Base-by-base conservation (phyloP, 148 eudicot genomes). In the Rhododendron griersonianum region DNA sequence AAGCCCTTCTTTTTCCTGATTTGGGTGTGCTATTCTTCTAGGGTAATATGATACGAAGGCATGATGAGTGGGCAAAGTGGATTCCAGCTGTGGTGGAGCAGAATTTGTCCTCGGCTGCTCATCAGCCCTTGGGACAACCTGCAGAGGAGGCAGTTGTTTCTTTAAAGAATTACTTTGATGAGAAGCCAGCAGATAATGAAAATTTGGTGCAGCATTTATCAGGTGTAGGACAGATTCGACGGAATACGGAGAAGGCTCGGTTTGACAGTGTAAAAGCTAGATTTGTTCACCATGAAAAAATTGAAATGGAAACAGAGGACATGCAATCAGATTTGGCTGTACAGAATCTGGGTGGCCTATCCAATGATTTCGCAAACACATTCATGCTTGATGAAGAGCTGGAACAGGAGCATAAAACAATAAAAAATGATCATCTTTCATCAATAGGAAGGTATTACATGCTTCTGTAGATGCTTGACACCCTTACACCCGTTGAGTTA, bases 311-410 rank as follows among this genome's bases (percentile, higher is more conserved):
- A 69, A 86, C 55, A 37, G 71, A 35, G 44, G 89, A 86, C 15
- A 81, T 71, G 67, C 84, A 79, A 41, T 88, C 94, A 75, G 88
- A 84, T 74, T 86, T 78, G 28, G 75, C 81, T 89, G 86, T 71
- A 77, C 83, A 89, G 61, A 86, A 84, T 85, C n/a, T 86, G 33
- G 94, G 91, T 88, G 94, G 90, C 78, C 84, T 87, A 39, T 86
- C 94, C 39, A 83, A 88, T 90, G 96, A 95, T 88, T 95, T 90
- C 89, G 88, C 90, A 53, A 90, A 87, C 86, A 93, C 98, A 84
- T 97, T 97, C 86, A 89, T 94, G 98, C 94, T 95, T 89, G 99
- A 97, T 86, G 99, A 97, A 93, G 99, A 95, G 93, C 90, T 95
- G 16, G 98, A 97, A 86, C 81, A 92, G 83, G 98, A 93, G 87